phyloP scores from a whole-genome alignment of 331 rosid species.

The Erythrophleum ivorense region DNA sequence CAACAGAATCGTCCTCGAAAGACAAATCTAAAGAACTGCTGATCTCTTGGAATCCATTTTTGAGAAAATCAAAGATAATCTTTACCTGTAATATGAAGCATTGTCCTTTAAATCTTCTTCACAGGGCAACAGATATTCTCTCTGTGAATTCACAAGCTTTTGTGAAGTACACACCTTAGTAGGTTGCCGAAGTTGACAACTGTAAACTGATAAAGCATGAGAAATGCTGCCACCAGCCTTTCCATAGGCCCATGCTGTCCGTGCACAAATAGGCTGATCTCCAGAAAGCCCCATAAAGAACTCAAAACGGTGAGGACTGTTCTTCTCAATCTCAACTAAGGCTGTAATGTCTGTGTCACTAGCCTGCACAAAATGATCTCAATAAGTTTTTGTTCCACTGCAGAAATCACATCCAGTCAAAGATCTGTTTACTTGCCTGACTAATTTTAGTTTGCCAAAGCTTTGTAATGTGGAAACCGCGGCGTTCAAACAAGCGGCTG shows the following conservation, averaged over 20 bases:
- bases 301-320: conserved; percentile 98
- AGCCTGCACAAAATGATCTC: conserved; percentile 64
- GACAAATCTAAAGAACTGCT: conserved; percentile 94
- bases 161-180: conserved; percentile 66
- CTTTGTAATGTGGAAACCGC: conserved; percentile 79
- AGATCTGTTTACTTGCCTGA: conserved; percentile 67
- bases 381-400: conserved; percentile 31
- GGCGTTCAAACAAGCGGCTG: conserved; percentile 92
- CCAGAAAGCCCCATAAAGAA: conserved; percentile 99
- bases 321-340: conserved; percentile 96
- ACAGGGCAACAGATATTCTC: conserved; percentile 30
- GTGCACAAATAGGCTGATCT: conserved; percentile 95
- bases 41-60: conserved; percentile 87
- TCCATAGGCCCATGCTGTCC: conserved; percentile 98
- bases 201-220: conserved; percentile 96
- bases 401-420: conserved; percentile 33
- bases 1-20: conserved; percentile 95
- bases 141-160: conserved; percentile 34
- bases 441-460: conserved; percentile 98
- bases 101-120: conserved; percentile 39
- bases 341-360: conserved; percentile 95
- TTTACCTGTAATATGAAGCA: conserved; percentile 73
- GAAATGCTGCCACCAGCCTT: conserved; percentile 89
- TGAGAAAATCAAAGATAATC: conserved; percentile 86
- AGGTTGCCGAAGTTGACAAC: conserved; percentile 98